These are phyloP conservation scores for Populus pruinosa DNA, from an alignment of 345 rosid genomes.

Conservation along the genomic window DNA sequence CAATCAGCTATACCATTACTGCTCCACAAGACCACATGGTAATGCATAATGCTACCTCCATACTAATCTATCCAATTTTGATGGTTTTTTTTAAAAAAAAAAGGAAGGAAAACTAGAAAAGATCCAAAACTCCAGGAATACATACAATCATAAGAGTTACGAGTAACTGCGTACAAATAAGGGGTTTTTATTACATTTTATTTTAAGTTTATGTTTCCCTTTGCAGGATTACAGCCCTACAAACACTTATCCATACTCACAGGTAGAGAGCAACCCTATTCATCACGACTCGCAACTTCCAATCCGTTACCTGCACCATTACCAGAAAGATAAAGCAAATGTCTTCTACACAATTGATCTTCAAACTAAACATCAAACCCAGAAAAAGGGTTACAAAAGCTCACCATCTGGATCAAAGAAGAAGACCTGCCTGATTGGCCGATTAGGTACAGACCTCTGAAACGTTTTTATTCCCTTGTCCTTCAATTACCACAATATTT, in stretches of 20 bases:
- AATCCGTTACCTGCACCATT: constrained; percentile 72
- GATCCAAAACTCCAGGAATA: neutral
- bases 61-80: neutral
- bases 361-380: neutral
- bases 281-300: constrained; percentile 71
- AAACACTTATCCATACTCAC: neutral
- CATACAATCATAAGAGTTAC: neutral
- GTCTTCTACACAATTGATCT: neutral
- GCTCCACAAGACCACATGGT: neutral
- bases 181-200: neutral
- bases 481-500: constrained; percentile 34
- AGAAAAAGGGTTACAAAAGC: neutral
- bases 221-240: neutral
- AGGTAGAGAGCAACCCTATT: neutral
- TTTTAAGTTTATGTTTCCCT: neutral
- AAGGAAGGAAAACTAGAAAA: neutral
- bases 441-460: constrained; percentile 60
- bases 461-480: constrained; percentile 74
- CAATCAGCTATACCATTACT: neutral
- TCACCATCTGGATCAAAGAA: constrained; percentile 96
- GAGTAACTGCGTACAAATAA: neutral
- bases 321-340: neutral
- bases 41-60: neutral
- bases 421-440: constrained; percentile 76
- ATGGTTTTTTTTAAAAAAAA: no score